A percentile compares a stretch with the other conserved stretches of the same genome.
Conservation (phyloP, 192 early-diverging fungal species). For the Cetraspora pellucida region DNA sequence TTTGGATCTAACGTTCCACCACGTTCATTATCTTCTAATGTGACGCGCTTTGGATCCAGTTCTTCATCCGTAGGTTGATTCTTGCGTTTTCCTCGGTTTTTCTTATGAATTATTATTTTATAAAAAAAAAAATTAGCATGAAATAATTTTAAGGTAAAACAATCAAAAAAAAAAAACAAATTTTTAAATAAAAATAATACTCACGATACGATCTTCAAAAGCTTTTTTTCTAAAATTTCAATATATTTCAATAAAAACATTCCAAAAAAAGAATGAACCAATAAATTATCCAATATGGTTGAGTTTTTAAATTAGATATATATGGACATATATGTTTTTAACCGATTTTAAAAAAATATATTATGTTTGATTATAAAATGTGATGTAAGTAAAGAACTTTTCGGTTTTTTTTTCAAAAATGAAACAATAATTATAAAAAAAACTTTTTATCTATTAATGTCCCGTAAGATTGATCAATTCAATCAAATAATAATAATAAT, state of each 20-base stretch:
- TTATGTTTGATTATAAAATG: not conserved
- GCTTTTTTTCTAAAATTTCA: constrained; percentile 34
- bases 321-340: not conserved
- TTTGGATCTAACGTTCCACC: constrained; percentile 35
- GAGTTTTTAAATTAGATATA: not conserved
- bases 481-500: not conserved
- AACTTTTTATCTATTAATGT: not conserved
- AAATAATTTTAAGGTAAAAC: not conserved
- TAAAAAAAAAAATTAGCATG: not conserved
- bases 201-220: constrained; percentile 40
- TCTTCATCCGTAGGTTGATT: constrained; percentile 30
- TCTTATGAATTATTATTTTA: not conserved
- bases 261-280: not conserved
- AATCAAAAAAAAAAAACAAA: not conserved
- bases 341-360: not conserved
- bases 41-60: constrained; percentile 19
- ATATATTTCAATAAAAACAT: constrained; percentile 5
- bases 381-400: not conserved
- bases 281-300: not conserved
- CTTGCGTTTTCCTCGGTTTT: constrained; percentile 34
- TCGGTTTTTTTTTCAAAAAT: not conserved
- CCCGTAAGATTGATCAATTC: not conserved
- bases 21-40: constrained; percentile 8
- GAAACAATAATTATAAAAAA: not conserved
- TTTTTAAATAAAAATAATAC: constrained; percentile 19